These are phyloP conservation scores for Wickerhamomyces strasburgensis DNA, from an alignment of 805 yeast genomes.

Conservation along the genomic window DNA sequence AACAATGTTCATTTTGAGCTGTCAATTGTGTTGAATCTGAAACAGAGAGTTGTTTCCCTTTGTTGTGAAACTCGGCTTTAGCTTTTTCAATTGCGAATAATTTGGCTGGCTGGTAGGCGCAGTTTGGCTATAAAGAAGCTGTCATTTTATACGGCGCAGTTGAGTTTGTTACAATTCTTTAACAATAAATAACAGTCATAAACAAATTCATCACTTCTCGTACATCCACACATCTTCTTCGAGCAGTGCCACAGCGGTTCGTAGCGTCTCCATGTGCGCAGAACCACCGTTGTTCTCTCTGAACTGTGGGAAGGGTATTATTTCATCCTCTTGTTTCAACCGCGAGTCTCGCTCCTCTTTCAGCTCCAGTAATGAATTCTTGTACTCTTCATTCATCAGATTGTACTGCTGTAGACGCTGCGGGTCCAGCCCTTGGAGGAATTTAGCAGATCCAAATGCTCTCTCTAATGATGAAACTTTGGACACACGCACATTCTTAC, in stretches of 20 bases:
- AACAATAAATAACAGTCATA: no score
- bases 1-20: conserved; percentile 52
- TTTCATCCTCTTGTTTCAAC: neutral
- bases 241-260: neutral
- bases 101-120: no score
- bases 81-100: no score
- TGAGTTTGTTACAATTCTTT: no score
- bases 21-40: no score
- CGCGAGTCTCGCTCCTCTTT: neutral
- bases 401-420: neutral
- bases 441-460: conserved; percentile 15
- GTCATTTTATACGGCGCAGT: no score
- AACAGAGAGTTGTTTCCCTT: no score
- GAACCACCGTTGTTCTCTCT: no score
- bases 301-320: no score
- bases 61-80: no score
- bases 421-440: conserved; percentile 12
- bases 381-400: neutral
- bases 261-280: neutral
- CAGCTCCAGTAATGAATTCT: neutral
- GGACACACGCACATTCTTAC: conserved; percentile 22
- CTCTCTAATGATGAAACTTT: conserved; percentile 20
- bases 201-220: neutral
- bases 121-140: no score
- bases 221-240: neutral